Evolutionary conservation across 345 rosid species (phyloP).

Genomic region (Linum usitatissimum): DNA sequence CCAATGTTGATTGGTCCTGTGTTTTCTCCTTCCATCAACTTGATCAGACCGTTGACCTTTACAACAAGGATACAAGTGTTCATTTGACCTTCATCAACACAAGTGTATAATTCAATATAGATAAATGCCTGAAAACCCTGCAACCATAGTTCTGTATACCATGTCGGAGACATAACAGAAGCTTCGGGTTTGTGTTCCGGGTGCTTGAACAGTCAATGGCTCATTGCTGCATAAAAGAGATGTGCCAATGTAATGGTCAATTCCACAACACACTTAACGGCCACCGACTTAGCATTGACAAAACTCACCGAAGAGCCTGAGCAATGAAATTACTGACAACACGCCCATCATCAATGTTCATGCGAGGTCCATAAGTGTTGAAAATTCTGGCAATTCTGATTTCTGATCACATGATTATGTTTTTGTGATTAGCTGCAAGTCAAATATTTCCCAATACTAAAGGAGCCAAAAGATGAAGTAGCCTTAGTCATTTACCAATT

Average conservation of each 20-base stretch:
- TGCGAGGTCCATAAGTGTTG: slow-evolving; percentile 95
- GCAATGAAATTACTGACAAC: slow-evolving; percentile 99
- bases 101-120: no score
- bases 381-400: slow-evolving; percentile 98
- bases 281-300: no score
- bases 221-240: slow-evolving; percentile 41
- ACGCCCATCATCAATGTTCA: slow-evolving; percentile 99
- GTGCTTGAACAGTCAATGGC: slow-evolving; percentile 82
- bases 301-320: slow-evolving; percentile 72
- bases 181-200: slow-evolving; percentile 96
- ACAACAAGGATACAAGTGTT: no score
- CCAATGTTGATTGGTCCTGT: slow-evolving; percentile 97
- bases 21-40: slow-evolving; percentile 90
- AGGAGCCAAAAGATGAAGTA: no score
- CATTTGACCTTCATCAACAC: no score
- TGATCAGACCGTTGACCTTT: slow-evolving; percentile 85
- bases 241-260: neutral
- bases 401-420: slow-evolving; percentile 24
- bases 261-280: neutral
- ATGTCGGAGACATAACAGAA: slow-evolving; percentile 95
- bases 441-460: no score
- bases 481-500: slow-evolving; percentile 33
- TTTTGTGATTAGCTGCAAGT: no score
- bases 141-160: slow-evolving; percentile 25
- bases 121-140: no score